These are phyloP conservation scores for Chrysophaeum taylorii DNA, from an alignment of 352 stramenopile species.

Conservation along the genomic window DNA sequence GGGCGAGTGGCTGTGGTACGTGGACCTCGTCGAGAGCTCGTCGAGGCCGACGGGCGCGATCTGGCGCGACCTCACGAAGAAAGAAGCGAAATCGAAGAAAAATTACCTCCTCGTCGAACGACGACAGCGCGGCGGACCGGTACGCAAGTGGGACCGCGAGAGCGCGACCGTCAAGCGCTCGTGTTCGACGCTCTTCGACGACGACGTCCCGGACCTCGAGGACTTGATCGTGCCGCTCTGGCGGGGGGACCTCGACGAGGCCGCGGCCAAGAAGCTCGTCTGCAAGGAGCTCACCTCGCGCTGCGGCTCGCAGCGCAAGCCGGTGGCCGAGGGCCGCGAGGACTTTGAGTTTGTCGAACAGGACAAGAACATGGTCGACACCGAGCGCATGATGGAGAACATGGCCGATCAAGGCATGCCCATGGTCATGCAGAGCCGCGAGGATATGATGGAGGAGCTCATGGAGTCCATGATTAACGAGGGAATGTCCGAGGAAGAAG, in stretches of 20 bases:
- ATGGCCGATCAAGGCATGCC: slow-evolving; percentile 12
- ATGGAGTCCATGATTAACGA: neutral
- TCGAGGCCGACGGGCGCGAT: too few species aligned
- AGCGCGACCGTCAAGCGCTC: neutral
- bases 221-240: slow-evolving; percentile 7
- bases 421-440: slow-evolving; percentile 15
- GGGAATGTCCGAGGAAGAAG: slow-evolving; percentile 2
- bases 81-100: neutral
- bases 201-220: neutral
- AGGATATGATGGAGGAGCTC: slow-evolving; percentile 15
- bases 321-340: neutral
- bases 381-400: slow-evolving; percentile 14
- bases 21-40: slow-evolving; percentile 2
- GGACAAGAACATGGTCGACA: slow-evolving; percentile 1
- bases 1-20: slow-evolving; percentile 12
- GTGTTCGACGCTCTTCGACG: neutral
- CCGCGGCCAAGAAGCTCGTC: neutral
- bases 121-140: neutral
- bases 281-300: neutral
- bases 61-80: slow-evolving; percentile 2
- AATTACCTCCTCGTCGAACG: neutral
- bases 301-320: neutral
- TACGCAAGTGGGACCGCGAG: slow-evolving; percentile 13
- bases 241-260: neutral
- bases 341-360: neutral